A percentile compares a stretch with the other conserved stretches of the same genome.
Conservation (phyloP, 805 yeast genomes). For the Scheffersomyces spartinae region DNA sequence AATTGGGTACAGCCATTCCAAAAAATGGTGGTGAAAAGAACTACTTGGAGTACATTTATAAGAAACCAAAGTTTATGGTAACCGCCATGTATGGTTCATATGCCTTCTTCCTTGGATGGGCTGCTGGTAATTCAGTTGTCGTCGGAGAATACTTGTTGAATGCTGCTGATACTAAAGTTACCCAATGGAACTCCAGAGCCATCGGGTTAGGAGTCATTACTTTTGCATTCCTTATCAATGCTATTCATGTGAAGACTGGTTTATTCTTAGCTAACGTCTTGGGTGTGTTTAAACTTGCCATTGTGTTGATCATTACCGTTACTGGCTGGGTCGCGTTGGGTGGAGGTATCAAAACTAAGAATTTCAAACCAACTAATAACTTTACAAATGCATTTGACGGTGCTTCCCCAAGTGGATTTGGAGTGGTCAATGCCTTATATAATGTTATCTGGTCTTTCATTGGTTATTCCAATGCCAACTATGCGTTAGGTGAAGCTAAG, state of each 20-base stretch:
- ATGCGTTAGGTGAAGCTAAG: slow-evolving; percentile 69
- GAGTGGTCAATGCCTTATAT: slow-evolving; percentile 65
- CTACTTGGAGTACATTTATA: slow-evolving; percentile 61
- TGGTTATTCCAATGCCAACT: slow-evolving; percentile 76
- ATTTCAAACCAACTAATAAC: slow-evolving; percentile 43
- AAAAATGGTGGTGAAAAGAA: slow-evolving; percentile 83
- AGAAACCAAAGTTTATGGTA: slow-evolving; percentile 56
- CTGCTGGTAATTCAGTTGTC: slow-evolving; percentile 72
- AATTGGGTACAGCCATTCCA: slow-evolving; percentile 65
- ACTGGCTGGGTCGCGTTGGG: slow-evolving; percentile 81
- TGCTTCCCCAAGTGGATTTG: slow-evolving; percentile 45
- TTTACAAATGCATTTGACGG: slow-evolving; percentile 50
- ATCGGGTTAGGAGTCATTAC: slow-evolving; percentile 67
- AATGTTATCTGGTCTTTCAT: slow-evolving; percentile 79
- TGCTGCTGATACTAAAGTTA: slow-evolving; percentile 59
- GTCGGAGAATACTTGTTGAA: slow-evolving; percentile 68
- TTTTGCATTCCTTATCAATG: slow-evolving; percentile 56
- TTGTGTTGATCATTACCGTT: slow-evolving; percentile 56
- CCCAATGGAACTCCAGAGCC: slow-evolving; percentile 69
- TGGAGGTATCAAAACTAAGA: slow-evolving; percentile 46
- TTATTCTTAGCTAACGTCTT: slow-evolving; percentile 49
- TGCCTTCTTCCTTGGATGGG: slow-evolving; percentile 72
- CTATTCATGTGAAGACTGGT: slow-evolving; percentile 52
- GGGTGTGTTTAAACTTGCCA: slow-evolving; percentile 65
- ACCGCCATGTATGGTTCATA: slow-evolving; percentile 57